Evolutionary conservation across 192 early-diverging fungal species (phyloP), one percentile per base, ranked within the genome.

Genomic region (Rhizophagus sp.): DNA sequence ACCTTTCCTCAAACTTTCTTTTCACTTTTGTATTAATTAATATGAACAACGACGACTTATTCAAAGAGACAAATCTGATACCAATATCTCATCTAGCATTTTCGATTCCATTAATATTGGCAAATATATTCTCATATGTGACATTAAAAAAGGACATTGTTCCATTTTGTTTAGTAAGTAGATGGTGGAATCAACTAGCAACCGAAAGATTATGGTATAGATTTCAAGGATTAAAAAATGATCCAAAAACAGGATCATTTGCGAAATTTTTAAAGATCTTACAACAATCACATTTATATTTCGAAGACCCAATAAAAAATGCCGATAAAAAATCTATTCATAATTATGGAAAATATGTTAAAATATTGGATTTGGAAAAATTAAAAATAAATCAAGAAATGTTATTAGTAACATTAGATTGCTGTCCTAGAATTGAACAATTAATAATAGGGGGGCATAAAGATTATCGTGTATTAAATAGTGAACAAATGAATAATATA

Each of bases 201-300:
- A 76, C 74, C 11, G 74, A 76, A 76, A 24, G 74, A 22, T n/a
- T 76, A 36, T 76, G 74, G 74, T 44, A 76, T 63, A 76, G 19
- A 63, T 76, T 76, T 36, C 30, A 61, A 22, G 74, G 74, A 62
- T 39, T 76, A 22, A 61, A 27, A 61, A 76, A 76, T 19, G 61
- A 76, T 15, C 8, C 61, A 12, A 62, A 41, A 41, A 76, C 74
- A 1, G 8, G 24, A 39, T 64, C 74, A n/a, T 76, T 76, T 22
- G 3, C 19, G 62, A 76, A 76, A 63, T 76, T 76, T 25, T 36
- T 63, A 11, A 33, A 76, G 2, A n/a, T 63, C 10, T 39, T 76
- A 25, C 8, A 22, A 3, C 25, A 2, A n/a, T 25, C 74, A 1
- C 30, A 24, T 47, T n/a, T 36, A 71, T 57, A 57, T 57, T 57